Evolutionary conservation across 805 yeast species (phyloP), one percentile per base, ranked within the genome.

Genomic region (Huiozyma naganishii): DNA sequence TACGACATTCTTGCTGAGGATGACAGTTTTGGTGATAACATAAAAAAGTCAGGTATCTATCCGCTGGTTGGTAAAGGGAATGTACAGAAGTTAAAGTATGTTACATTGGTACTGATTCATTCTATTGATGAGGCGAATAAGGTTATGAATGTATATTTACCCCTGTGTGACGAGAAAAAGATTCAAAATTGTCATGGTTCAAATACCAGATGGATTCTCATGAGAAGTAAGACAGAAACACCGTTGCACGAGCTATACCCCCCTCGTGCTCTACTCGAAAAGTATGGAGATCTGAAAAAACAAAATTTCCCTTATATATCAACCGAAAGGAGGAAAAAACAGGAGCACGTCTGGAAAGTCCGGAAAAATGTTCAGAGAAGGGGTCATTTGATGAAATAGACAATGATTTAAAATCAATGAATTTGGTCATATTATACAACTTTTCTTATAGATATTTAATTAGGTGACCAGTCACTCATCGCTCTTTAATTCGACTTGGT

Each of bases 211-310:
- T 51, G 77, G 43, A 48, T 83, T 0, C 43, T 84, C 1, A 68
- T 75, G 1, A 72, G 82, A 48, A 88, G 86, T 1, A 73, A 76
- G 37, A 76, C 83, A 0, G 85, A 79, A 40, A 61, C 81, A 2
- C 92, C 95, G 0, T 56, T 72, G 0, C 67, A 72, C 54, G 86
- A 79, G 47, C 43, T 80, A 1, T 71, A 17, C 56, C 68, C 53
- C 52, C 65, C 45, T 43, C 58, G 41, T 27, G 52, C 47, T 13
- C 27, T 17, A 11, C 17, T 32, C 8, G 32, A 23, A 7, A 13
- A 29, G 37, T 17, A 17, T 17, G 23, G 4, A 17, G 23, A 17
- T 17, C 23, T 17, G 23, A 29, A 29, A 11, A 12, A n/a, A 36
- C 23, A 28, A 34, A 11, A 27, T 2, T 28, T 29, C 12, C 82